phyloP scores from a whole-genome alignment of 192 early-diverging fungal genomes.

The Lunasporangiospora selenospora region DNA sequence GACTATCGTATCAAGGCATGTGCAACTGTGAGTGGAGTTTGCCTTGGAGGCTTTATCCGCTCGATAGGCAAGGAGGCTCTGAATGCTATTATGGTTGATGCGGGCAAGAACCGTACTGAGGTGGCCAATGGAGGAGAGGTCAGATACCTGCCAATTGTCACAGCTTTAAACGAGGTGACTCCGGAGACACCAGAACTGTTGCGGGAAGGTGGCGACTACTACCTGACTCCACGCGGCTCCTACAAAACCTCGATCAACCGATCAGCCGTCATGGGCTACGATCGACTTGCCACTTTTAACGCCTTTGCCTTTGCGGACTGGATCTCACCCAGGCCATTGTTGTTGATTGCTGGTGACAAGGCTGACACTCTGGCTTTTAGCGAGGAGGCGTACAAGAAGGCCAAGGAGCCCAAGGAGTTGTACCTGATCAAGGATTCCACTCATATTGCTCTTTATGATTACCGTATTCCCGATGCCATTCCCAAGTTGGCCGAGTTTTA shows the following conservation, averaged over 20 bases:
- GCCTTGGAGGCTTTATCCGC: slow-evolving; percentile 9
- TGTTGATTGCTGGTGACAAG: slow-evolving; percentile 32
- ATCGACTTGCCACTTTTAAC: slow-evolving; percentile 8
- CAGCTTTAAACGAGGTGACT: slow-evolving; percentile 4
- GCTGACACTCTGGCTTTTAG: slow-evolving; percentile 37
- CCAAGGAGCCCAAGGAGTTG: slow-evolving; percentile 30
- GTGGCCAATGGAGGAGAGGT: slow-evolving; percentile 18
- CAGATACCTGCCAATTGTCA: slow-evolving; percentile 10
- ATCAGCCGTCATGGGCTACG: slow-evolving; percentile 18
- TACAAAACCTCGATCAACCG: slow-evolving; percentile 18
- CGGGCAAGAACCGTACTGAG: slow-evolving; percentile 14
- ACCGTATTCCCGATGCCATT: neutral
- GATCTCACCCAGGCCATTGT: slow-evolving; percentile 21
- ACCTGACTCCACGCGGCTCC: slow-evolving; percentile 24
- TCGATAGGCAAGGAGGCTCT: slow-evolving; percentile 6
- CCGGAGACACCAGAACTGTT: slow-evolving; percentile 5
- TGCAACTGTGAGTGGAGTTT: slow-evolving; percentile 8
- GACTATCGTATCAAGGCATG: slow-evolving; percentile 30
- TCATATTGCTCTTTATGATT: slow-evolving; percentile 36
- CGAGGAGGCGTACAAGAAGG: slow-evolving; percentile 2
- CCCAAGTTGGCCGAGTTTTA: slow-evolving; percentile 20
- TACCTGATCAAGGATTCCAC: slow-evolving; percentile 24
- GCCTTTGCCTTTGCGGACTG: slow-evolving; percentile 7
- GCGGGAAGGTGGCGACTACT: slow-evolving; percentile 29
- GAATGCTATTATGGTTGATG: slow-evolving; percentile 3